Conservation (phyloP, 805 yeast species). For the Metschnikowia reukaufii region DNA sequence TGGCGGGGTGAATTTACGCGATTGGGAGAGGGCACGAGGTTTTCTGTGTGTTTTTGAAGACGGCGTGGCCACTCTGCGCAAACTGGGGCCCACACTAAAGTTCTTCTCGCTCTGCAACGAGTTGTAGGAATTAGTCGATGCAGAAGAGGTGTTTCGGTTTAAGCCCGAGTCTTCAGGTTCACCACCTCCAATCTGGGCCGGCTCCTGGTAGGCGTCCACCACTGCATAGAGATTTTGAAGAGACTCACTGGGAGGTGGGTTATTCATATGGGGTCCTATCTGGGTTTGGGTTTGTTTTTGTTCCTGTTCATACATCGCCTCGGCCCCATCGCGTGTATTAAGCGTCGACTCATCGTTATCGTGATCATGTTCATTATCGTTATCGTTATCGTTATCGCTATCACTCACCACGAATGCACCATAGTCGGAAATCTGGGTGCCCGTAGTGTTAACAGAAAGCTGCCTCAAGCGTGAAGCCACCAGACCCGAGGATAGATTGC, state of each 20-base stretch:
- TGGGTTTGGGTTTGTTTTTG: too few relatives aligned
- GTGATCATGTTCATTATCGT: neutral
- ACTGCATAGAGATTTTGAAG: neutral
- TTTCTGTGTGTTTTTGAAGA: neutral
- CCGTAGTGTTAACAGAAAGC: neutral
- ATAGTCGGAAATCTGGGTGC: conserved; percentile 19
- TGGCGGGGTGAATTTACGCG: conserved; percentile 16
- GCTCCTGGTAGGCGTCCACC: conserved; percentile 3
- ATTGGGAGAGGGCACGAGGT: neutral
- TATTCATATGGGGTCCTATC: too few relatives aligned
- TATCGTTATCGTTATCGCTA: conserved; percentile 3
- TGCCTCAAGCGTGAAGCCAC: conserved; percentile 4
- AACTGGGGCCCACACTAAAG: conserved; percentile 18
- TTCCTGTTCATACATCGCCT: too few relatives aligned
- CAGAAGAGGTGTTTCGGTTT: conserved; percentile 14
- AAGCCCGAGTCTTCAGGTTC: neutral
- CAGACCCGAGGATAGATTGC: conserved; percentile 8
- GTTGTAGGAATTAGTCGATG: conserved; percentile 25
- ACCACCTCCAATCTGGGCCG: neutral
- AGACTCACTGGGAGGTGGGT: neutral
- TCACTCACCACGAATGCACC: conserved; percentile 16
- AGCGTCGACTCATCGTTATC: conserved; percentile 1
- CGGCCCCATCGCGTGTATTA: neutral
- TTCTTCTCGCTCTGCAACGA: conserved; percentile 33
- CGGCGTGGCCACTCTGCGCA: conserved; percentile 16